Base-by-base conservation (phyloP, 73 alveolate species). In the Paramecium pentaurelia region DNA sequence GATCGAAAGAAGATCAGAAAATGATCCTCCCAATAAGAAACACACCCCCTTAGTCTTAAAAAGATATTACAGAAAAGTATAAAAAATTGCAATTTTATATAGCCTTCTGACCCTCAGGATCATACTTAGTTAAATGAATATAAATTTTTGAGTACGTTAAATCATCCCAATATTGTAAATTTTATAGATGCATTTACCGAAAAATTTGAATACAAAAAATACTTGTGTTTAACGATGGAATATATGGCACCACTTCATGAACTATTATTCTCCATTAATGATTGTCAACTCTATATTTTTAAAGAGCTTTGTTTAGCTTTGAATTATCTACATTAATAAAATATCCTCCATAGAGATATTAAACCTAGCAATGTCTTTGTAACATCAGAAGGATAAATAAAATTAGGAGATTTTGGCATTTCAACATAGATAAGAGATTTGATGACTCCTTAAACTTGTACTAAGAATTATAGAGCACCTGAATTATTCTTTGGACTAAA, bases 311-410 rank as follows among this genome's bases (percentile, higher is more conserved):
- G 71, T 42, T 27, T 25, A 47, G 91, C 77, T 32, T 12, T 80
- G 32, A 30, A 80, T 8, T 80, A 45, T 80, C 47, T 80, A 2
- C 97, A 97, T 89, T 93, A 93, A n/a, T 96, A 95, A 34, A 96
- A 96, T 87, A 93, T 97, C 22, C 83, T 97, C n/a, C 99, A 97
- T 77, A 92, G 99, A 88, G 99, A 97, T 94, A 90, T 97, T 44
- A 97, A 97, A 38, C 98, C 99, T n/a, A 89, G 96, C 40, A 97
- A 97, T 93, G 93, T 97, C 37, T 97, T 97, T 86, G 88, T 93
- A 20, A 96, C 96, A 59, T 80, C 71, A 70, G 95, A 95, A 25
- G 96, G 97, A 28, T 92, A 93, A 60, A 95, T 94, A 14, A 95
- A 96, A 94, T 86, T 95, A 45, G 98, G 98, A 5, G 97, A 96